Evolutionary conservation across 768 basidiomycete genomes (phyloP).

Genomic region (Calocybe indica): DNA sequence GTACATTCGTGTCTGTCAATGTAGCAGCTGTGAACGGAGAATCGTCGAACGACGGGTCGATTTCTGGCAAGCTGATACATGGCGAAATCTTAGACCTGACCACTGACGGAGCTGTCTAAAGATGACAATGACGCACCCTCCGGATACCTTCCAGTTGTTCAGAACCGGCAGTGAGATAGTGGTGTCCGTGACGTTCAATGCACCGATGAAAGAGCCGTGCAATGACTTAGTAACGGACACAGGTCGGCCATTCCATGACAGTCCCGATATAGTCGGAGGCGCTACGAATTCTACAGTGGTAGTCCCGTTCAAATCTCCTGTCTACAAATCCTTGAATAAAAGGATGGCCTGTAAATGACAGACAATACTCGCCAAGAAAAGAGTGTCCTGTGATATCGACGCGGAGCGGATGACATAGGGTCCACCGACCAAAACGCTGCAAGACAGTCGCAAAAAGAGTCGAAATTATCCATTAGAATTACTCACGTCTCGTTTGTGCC

Average conservation of each 20-base stretch:
- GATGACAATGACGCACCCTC: constrained; percentile 25
- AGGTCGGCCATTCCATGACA: constrained; percentile 36
- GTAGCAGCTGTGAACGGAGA: constrained; percentile 37
- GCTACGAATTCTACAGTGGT: constrained; percentile 39
- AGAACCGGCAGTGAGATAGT: constrained; percentile 27
- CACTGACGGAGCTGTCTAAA: background rate
- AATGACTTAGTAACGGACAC: constrained; percentile 18
- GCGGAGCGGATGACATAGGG: constrained; percentile 52
- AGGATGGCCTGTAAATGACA: background rate
- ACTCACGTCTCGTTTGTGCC: constrained; percentile 38
- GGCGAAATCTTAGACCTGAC: background rate
- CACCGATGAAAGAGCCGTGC: constrained; percentile 24
- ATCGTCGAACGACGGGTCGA: constrained; percentile 40
- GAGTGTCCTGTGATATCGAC: constrained; percentile 27
- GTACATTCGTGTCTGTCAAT: constrained; percentile 39
- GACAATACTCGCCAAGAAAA: constrained; percentile 23
- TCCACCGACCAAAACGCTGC: constrained; percentile 41
- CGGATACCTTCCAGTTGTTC: constrained; percentile 39
- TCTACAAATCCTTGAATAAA: constrained; percentile 17
- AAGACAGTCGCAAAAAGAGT: background rate
- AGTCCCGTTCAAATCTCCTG: constrained; percentile 44
- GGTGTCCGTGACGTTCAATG: constrained; percentile 6
- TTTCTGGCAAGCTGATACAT: constrained; percentile 40
- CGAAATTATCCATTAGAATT: background rate
- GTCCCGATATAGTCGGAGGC: constrained; percentile 24